Evolutionary conservation across 257 asterid species (phyloP), one percentile per base, ranked within the genome.

Genomic region (Lithospermum erythrorhizon): DNA sequence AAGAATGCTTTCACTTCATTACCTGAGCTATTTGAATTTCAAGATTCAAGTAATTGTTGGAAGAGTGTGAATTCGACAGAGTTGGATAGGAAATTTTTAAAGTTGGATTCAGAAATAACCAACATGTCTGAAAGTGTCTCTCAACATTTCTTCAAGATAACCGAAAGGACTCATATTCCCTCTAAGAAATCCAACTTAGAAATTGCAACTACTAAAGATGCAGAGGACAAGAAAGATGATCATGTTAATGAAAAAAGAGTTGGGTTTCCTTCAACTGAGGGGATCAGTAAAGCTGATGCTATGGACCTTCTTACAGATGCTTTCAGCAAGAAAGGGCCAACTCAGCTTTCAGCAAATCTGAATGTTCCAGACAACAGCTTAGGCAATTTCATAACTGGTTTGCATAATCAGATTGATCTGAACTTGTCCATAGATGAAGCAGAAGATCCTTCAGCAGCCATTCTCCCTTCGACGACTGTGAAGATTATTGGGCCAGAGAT

Each of bases 381-480:
- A 22, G 69, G 62, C 20, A 53, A 57, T 61, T 0, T 45, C 49
- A 25, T 24, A 27, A 70, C 89, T 37, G 70, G 76, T 67, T 62
- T 72, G 70, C 76, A 74, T 63, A 68, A 71, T 59, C 78, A 72
- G 23, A 77, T 86, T 16, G 97, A 89, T 81, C 61, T 89, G 79
- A 89, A 89, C 73, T 47, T 84, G 76, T 78, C 93, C 30, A 61
- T 79, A 55, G 75, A 65, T 57, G 91, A 89, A 61, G 87, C 82
- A 54, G 86, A 72, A 49, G 72, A 71, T 53, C 75, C 72, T 49
- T 59, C 64, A 11, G 58, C 72, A 13, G 73, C 84, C 19, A 35
- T 70, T 55, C 64, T 73, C 58, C 91, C 85, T 20, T 54, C 66
- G 35, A 74, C 78, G 32, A 19, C 64, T 20, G 74, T 73, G 55